Base-by-base conservation (phyloP, 371 early-diverging fungal genomes). In the Mucor sp. region DNA sequence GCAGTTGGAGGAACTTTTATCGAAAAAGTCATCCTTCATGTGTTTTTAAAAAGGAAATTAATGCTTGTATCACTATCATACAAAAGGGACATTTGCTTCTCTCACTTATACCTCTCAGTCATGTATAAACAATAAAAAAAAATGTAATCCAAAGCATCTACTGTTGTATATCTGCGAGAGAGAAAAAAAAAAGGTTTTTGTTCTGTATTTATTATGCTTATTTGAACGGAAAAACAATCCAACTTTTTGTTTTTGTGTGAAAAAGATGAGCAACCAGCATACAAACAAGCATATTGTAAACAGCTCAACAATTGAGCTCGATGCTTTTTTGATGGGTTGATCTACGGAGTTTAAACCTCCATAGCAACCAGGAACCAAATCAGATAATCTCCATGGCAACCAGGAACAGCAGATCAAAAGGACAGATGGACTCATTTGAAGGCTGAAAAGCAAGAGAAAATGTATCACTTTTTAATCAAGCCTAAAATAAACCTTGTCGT, bases 1-100 rank as follows among this genome's bases (percentile, higher is more conserved):
- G 56, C 67, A 60, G 19, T 28, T 71, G 37, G 71, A 71, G 28
- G 71, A 66, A 44, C n/a, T 67, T 17, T 58, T 67, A 32, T 58
- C 37, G 9, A 62, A 58, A 28, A 71, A 63, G 57, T 63, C 63
- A 53, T 58, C 62, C 1, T 71, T 71, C 50, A 56, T 71, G 63
- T 71, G 71, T 30, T 71, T 71, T 56, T 67, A 71, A 63, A 30
- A 27, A 30, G 56, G 27, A 56, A n/a, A 56, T 47, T 23, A n/a
- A 56, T 56, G 25, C 50, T 7, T 56, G 56, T 56, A 17, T 56
- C 28, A 30, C 56, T 56, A 56, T 47, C 9, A 47, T 47, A 47
- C 21, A 47, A 47, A 55, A 28, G 15, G 30, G 15, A 27, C 11
- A 1, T 9, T 30, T 56, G 37, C 37, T 37, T 14, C 8, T 7